These are phyloP conservation scores for Alternaria sp. DNA, from an alignment of 2,329 filamentous ascomycete genomes.

Conservation along the genomic window DNA sequence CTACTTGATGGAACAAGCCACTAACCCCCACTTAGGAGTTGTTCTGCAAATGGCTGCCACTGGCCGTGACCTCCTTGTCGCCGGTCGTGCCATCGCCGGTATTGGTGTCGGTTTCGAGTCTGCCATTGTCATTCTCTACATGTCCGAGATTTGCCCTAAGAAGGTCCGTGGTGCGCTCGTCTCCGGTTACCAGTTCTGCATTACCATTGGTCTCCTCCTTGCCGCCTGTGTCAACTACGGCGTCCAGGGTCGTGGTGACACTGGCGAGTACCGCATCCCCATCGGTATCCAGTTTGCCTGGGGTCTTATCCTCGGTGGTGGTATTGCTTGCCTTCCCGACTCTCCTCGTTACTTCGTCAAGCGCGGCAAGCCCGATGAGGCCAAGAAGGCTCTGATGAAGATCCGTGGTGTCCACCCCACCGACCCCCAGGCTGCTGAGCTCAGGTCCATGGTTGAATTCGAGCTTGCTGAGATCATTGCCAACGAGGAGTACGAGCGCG, in stretches of 20 bases:
- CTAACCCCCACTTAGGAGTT: slow-evolving; percentile 45
- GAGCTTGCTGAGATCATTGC: slow-evolving; percentile 87
- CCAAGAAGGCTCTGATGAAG: slow-evolving; percentile 37
- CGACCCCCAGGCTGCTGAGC: background rate
- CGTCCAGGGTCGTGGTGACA: slow-evolving; percentile 67
- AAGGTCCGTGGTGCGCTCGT: slow-evolving; percentile 81
- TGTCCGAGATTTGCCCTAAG: slow-evolving; percentile 78
- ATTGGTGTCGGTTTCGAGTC: slow-evolving; percentile 38
- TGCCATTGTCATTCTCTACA: slow-evolving; percentile 66
- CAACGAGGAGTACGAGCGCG: slow-evolving; percentile 82
- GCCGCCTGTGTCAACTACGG: slow-evolving; percentile 78
- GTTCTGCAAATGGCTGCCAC: slow-evolving; percentile 30
- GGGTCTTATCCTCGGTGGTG: slow-evolving; percentile 75
- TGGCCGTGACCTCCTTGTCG: background rate
- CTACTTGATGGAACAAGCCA: slow-evolving; percentile 32
- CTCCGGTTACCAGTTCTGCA: slow-evolving; percentile 79
- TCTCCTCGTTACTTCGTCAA: slow-evolving; percentile 87
- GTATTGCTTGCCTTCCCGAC: slow-evolving; percentile 80
- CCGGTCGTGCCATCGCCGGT: background rate
- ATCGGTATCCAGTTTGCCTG: slow-evolving; percentile 81
- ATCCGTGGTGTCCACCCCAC: slow-evolving; percentile 1
- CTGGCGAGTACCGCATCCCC: slow-evolving; percentile 74
- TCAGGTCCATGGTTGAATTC: slow-evolving; percentile 59
- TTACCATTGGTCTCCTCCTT: slow-evolving; percentile 79
- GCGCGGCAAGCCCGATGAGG: slow-evolving; percentile 76